Evolutionary conservation across 441 rosid genomes (phyloP), one percentile per base, ranked within the genome.

Genomic region (Populus hybrid): DNA sequence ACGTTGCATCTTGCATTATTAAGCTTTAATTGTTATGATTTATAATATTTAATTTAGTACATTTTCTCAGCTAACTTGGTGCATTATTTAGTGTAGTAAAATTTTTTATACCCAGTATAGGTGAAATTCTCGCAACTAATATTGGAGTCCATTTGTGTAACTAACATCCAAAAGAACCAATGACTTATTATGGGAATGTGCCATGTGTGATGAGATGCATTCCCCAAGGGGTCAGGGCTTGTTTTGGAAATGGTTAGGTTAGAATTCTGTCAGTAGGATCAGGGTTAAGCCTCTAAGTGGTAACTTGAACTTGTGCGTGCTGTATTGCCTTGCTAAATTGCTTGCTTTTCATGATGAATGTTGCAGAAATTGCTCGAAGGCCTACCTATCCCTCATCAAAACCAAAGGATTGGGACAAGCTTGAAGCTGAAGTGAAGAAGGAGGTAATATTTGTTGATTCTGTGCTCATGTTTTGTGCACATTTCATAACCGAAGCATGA

Each of bases 351-450:
- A 32, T 72, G 16, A 67, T 75, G 69, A 38, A 36, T 42, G 75
- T 67, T 78, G 40, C 81, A 86, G 94, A 68, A 61, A 53, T 73
- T 79, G 64, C 84, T 32, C 79, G 78, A 50, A 88, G 88, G 30
- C 95, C 94, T 32, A 78, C 87, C 1, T 94, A 95, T 84, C 98
- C 99, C 36, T 88, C 97, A 6, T 95, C 99, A 46, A 95, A 90
- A 83, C 86, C 90, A 38, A 89, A 66, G 24, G 97, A 92, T 74
- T 94, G 98, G 99, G 99, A 94, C 85, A 92, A 90, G 86, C 77
- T 94, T 12, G 99, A 90, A 90, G 97, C 98, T 68, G 77, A 92
- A 89, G 78, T 94, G 76, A 95, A 94, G 82, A 88, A 92, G 81
- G 90, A 93, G 92, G 98, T 89, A 76, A 72, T 11, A 46, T 78